Evolutionary conservation across 495 filamentous ascomycete species (phyloP).

Genomic region (Pseudoneurospora amorphoporcata): DNA sequence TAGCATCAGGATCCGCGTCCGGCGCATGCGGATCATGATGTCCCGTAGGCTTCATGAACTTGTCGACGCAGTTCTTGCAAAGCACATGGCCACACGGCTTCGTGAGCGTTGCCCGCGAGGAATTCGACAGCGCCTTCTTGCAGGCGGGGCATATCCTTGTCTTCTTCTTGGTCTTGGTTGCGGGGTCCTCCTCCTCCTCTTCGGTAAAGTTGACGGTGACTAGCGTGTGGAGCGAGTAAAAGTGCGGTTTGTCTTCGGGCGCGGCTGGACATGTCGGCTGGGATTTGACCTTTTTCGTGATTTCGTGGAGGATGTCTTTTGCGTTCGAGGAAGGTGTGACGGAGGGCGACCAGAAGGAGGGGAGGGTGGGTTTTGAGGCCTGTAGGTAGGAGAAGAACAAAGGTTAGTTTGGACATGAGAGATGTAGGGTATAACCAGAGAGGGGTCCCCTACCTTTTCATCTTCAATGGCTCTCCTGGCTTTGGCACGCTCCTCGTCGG

Average conservation of each 20-base stretch:
- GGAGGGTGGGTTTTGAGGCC: constrained; percentile 60
- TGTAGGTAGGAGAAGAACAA: constrained; percentile 9
- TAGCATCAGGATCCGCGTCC: constrained; percentile 39
- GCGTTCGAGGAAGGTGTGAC: constrained; percentile 57
- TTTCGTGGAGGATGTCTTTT: constrained; percentile 38
- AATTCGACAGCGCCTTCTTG: constrained; percentile 73
- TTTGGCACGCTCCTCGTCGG: constrained; percentile 56
- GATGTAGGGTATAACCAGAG: not conserved
- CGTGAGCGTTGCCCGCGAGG: constrained; percentile 72
- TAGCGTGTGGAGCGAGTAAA: constrained; percentile 73
- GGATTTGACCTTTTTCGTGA: constrained; percentile 56
- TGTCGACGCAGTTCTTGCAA: constrained; percentile 76
- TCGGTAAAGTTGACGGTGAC: constrained; percentile 72
- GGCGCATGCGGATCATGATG: constrained; percentile 56
- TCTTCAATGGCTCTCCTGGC: constrained; percentile 57
- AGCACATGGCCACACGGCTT: constrained; percentile 93
- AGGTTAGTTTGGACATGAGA: constrained; percentile 4
- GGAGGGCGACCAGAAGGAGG: constrained; percentile 91
- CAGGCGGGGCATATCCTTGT: constrained; percentile 77
- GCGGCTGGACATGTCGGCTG: constrained; percentile 75
- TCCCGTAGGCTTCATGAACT: constrained; percentile 63
- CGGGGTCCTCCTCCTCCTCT: constrained; percentile 41
- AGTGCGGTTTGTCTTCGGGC: constrained; percentile 55
- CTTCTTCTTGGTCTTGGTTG: constrained; percentile 34
- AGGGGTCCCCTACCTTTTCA: constrained; percentile 52